Evolutionary conservation across 2,329 filamentous ascomycete genomes (phyloP).

Genomic region (Lasiodiplodia gonubiensis): DNA sequence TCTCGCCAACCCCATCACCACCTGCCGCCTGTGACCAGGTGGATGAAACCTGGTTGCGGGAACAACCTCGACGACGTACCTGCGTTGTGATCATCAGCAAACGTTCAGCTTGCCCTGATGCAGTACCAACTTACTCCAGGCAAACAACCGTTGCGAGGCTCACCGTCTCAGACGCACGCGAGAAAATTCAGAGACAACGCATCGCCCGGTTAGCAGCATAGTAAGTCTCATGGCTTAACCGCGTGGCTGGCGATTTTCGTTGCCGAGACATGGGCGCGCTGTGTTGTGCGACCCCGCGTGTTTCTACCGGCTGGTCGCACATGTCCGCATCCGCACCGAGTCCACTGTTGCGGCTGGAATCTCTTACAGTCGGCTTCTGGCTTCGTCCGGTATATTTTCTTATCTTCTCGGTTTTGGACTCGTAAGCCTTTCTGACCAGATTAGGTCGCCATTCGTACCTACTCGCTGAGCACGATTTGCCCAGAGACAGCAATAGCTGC

Average conservation of each 20-base stretch:
- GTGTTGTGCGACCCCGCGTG: not conserved
- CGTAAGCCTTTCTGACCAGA: not conserved
- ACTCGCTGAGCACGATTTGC: not conserved
- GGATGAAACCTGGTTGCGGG: not conserved
- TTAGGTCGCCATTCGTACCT: not conserved
- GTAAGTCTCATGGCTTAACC: not conserved
- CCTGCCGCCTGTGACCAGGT: not conserved
- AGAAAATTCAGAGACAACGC: not conserved
- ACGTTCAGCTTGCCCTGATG: not conserved
- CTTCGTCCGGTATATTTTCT: not conserved
- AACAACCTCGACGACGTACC: not conserved
- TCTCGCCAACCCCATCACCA: not conserved
- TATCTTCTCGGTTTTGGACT: not conserved
- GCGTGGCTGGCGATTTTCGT: not conserved
- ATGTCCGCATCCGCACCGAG: not conserved
- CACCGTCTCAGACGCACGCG: not conserved
- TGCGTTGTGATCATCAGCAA: not conserved
- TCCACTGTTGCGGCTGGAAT: not conserved
- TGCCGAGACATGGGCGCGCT: not conserved
- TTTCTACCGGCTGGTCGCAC: not conserved
- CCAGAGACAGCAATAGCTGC: not conserved
- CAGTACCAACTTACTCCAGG: not conserved
- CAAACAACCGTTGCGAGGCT: not conserved
- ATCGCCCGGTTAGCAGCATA: not conserved
- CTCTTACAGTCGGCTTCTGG: not conserved